Conservation (phyloP, 306 rosid species). For the Mimosa bimucronata region DNA sequence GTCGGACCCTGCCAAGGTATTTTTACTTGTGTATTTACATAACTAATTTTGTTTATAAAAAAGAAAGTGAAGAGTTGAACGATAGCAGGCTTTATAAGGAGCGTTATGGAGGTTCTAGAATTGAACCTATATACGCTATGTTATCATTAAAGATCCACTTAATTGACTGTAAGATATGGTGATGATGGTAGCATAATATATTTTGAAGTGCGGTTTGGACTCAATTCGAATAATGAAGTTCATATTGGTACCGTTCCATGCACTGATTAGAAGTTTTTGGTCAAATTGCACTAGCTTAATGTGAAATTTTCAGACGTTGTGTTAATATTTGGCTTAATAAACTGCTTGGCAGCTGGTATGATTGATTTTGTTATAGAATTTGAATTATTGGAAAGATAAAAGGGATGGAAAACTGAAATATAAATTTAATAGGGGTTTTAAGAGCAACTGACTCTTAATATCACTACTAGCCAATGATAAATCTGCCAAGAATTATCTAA, state of each 20-base stretch:
- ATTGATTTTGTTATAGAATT: background rate
- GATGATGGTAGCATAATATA: background rate
- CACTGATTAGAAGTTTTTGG: background rate
- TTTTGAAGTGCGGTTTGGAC: background rate
- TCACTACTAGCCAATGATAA: no score
- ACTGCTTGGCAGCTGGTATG: background rate
- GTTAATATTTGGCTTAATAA: background rate
- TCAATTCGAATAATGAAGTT: background rate
- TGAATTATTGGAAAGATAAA: no score
- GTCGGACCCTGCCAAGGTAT: constrained; percentile 84
- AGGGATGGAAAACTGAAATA: no score
- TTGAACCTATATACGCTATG: background rate
- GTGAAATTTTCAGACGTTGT: background rate
- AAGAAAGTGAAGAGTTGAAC: constrained; percentile 6
- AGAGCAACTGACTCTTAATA: no score
- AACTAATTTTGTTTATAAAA: constrained; percentile 4
- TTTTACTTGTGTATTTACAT: constrained; percentile 21
- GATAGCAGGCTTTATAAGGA: background rate
- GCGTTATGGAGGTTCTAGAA: background rate
- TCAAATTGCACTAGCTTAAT: background rate
- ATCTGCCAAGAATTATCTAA: no score
- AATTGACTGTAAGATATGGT: background rate
- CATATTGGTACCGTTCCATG: background rate
- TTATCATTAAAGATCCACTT: background rate
- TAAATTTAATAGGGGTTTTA: no score